These are phyloP conservation scores for Metschnikowia sp. DNA, from an alignment of 805 yeast genomes.

Conservation along the genomic window DNA sequence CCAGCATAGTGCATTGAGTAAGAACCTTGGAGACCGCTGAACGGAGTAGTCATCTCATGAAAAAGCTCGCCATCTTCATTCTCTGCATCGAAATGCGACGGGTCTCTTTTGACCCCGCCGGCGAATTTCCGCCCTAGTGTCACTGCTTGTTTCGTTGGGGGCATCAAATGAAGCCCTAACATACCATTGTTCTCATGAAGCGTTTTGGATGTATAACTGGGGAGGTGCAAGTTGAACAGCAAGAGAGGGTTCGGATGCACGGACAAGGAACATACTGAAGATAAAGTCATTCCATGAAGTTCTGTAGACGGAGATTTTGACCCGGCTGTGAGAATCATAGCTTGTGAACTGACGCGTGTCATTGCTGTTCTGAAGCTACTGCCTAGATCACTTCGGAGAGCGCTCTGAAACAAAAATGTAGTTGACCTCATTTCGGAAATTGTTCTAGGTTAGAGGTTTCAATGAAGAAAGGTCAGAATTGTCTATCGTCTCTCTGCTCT, in stretches of 20 bases:
- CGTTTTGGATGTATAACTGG: conserved; percentile 72
- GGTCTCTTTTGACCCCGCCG: conserved; percentile 47
- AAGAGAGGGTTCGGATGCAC: conserved; percentile 73
- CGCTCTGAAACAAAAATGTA: not conserved
- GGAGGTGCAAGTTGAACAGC: conserved; percentile 83
- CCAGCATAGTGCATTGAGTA: conserved; percentile 18
- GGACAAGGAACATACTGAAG: conserved; percentile 82
- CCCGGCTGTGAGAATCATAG: conserved; percentile 41
- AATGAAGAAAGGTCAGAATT: no score
- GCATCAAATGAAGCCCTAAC: conserved; percentile 74
- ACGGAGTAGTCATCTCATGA: conserved; percentile 54
- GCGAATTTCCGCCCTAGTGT: conserved; percentile 63
- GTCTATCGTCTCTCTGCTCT: no score
- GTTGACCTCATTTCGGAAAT: conserved; percentile 2
- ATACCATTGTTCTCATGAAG: conserved; percentile 49
- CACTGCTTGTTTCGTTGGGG: conserved; percentile 55
- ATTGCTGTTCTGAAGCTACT: conserved; percentile 28
- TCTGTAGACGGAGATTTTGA: conserved; percentile 5
- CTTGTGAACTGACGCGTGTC: conserved; percentile 39
- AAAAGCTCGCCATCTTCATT: conserved; percentile 32
- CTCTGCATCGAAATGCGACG: conserved; percentile 15
- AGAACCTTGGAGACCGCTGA: conserved; percentile 32
- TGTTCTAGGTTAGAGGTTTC: no score
- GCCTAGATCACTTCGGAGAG: conserved; percentile 1
- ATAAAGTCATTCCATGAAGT: conserved; percentile 75